A percentile compares a stretch with the other conserved stretches of the same genome.
These are phyloP conservation scores for Suillus plorans DNA, from an alignment of 768 basidiomycete genomes.

Conservation along the genomic window DNA sequence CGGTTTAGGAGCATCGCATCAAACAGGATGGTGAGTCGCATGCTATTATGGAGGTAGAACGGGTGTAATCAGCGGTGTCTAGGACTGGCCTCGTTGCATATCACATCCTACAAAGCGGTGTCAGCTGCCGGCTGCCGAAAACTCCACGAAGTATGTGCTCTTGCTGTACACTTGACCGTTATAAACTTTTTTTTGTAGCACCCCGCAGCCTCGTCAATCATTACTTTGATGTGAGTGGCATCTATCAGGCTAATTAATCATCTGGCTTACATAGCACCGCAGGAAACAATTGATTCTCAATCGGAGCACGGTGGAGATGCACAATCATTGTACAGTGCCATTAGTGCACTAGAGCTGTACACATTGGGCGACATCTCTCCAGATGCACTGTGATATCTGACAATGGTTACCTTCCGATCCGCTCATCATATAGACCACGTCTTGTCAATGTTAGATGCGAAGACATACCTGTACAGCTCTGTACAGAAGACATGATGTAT, in stretches of 20 bases:
- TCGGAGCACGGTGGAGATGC: constrained; percentile 78
- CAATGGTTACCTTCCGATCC: no score
- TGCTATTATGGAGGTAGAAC: neutral
- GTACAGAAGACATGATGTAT: constrained; percentile 23
- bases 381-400: constrained; percentile 51
- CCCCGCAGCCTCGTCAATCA: constrained; percentile 85
- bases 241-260: neutral
- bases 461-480: neutral
- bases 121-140: constrained; percentile 85
- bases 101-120: constrained; percentile 88
- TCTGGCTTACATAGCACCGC: neutral
- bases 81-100: constrained; percentile 91
- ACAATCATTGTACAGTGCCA: constrained; percentile 59
- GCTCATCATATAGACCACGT: neutral
- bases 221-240: constrained; percentile 83
- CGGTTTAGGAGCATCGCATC: constrained; percentile 96
- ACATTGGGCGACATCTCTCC: constrained; percentile 71
- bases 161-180: neutral
- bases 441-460: neutral
- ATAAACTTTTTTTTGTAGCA: constrained; percentile 44
- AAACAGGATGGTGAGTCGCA: constrained; percentile 84
- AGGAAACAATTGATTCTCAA: constrained; percentile 74
- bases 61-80: neutral
- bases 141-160: constrained; percentile 82
- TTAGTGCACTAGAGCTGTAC: constrained; percentile 54